Base-by-base conservation (phyloP, 1,139 yeast genomes). In the Diutina ranongensis region DNA sequence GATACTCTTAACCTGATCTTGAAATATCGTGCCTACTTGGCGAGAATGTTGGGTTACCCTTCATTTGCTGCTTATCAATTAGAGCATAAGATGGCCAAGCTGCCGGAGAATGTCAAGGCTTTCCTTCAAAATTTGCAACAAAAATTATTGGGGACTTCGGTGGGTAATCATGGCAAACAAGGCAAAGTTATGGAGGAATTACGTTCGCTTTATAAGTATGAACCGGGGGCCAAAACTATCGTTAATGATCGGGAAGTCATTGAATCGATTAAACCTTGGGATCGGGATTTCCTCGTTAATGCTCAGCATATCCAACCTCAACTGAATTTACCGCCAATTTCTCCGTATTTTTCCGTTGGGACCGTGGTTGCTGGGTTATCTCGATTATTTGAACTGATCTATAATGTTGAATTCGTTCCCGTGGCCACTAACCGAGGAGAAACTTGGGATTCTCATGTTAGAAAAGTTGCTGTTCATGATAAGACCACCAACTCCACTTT, bases 21-120 rank as follows among this genome's bases (percentile, higher is more conserved):
- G 32, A 71, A 73, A 48, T 74, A 79, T 50, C 69, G 98, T 49
- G 85, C 85, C 3, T 65, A 77, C 3, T 64, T 94, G 40, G 89
- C 98, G 0, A 68, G 71, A 44, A 71, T 86, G 65, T 70, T 92
- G 67, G 94, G 94, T 0, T 77, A 77, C 57, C 56, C 65, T 19
- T 80, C 86, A 41, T 92, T 71, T 63, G 79, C 94, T 0, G 82
- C 83, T 46, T 89, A 92, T 57, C 94, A 86, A 57, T 67, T 92
- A 38, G 81, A 78, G 49, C 95, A 87, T 52, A 92, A 94, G 59
- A 86, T 92, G 96, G 95, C 95, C 13, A 80, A 80, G 50, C 72
- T 64, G 9, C 95, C 97, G 0, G 78, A 75, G 28, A 80, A 86
- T 55, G 98, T 89, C 1, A 62, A 69, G 51, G 68, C 80, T 7